Conservation (phyloP, 2,329 filamentous ascomycete genomes). For the Ophiostoma triangulosporum region DNA sequence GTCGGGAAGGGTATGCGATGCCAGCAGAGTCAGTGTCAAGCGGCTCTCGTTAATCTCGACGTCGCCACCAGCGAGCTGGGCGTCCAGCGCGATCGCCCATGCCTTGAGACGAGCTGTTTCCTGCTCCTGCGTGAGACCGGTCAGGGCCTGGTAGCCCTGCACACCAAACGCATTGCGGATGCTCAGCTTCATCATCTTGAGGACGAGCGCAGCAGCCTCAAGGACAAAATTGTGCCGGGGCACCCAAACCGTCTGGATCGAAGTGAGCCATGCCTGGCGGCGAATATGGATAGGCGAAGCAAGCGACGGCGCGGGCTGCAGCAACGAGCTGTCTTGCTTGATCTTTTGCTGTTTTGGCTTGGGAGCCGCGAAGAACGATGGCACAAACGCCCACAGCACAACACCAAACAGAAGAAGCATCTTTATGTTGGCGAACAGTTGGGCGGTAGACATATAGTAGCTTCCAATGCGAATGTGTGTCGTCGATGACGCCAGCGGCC, state of each 20-base stretch:
- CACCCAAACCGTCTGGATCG: conserved; percentile 84
- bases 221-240: conserved; percentile 76
- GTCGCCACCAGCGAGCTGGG: conserved; percentile 83
- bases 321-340: conserved; percentile 19
- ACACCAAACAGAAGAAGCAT: conserved; percentile 38
- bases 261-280: conserved; percentile 82
- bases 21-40: conserved; percentile 72
- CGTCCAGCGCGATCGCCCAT: conserved; percentile 87
- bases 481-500: conserved; percentile 26
- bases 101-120: conserved; percentile 79
- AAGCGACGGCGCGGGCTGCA: conserved; percentile 51
- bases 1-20: conserved; percentile 73
- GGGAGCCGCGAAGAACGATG: conserved; percentile 40
- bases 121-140: conserved; percentile 69
- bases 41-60: conserved; percentile 79
- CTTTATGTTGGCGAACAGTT: conserved; percentile 38
- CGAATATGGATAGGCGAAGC: conserved; percentile 76
- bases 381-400: conserved; percentile 41
- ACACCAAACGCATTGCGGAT: conserved; percentile 65
- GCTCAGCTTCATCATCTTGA: conserved; percentile 74
- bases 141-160: conserved; percentile 63
- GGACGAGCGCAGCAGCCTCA: conserved; percentile 65
- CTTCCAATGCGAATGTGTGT: conserved; percentile 39
- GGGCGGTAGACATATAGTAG: conserved; percentile 32
- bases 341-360: conserved; percentile 34